Conservation (phyloP, 768 basidiomycete species). For the Chalciporus sphaerocephalus region DNA sequence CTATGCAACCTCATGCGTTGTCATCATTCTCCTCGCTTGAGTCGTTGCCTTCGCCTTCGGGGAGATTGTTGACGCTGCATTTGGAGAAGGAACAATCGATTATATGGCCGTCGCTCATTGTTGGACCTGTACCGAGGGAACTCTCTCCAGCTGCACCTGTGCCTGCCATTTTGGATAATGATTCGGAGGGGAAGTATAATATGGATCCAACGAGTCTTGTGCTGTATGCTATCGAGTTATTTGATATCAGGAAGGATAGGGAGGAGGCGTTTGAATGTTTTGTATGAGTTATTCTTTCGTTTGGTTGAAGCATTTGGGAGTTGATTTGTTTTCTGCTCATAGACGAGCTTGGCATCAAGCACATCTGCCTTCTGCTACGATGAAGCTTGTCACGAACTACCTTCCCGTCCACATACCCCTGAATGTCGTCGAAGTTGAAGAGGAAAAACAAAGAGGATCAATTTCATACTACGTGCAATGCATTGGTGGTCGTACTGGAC, state of each 20-base stretch:
- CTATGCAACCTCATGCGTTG: slow-evolving; percentile 46
- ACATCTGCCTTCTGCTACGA: slow-evolving; percentile 68
- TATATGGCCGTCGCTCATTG: slow-evolving; percentile 79
- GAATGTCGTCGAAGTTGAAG: slow-evolving; percentile 31
- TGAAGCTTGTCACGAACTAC: slow-evolving; percentile 73
- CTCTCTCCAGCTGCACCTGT: slow-evolving; percentile 50
- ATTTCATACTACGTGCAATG: slow-evolving; percentile 58
- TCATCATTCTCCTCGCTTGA: slow-evolving; percentile 81
- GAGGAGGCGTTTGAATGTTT: slow-evolving; percentile 82
- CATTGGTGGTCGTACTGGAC: slow-evolving; percentile 60
- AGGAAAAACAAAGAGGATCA: slow-evolving; percentile 47
- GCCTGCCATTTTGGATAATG: slow-evolving; percentile 49
- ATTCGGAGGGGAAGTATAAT: slow-evolving; percentile 61
- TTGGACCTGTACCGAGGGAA: slow-evolving; percentile 63
- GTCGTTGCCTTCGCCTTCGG: slow-evolving; percentile 56
- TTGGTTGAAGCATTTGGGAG: not conserved
- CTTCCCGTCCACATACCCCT: slow-evolving; percentile 52
- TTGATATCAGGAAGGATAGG: slow-evolving; percentile 70
- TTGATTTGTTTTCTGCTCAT: slow-evolving; percentile 3
- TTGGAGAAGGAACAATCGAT: slow-evolving; percentile 74
- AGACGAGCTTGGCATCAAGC: slow-evolving; percentile 84
- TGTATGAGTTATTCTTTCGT: slow-evolving; percentile 44
- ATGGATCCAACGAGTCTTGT: slow-evolving; percentile 84
- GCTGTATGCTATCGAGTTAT: slow-evolving; percentile 63
- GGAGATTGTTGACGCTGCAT: slow-evolving; percentile 73